These are phyloP conservation scores for Phoma sp. DNA, from an alignment of 2,329 filamentous ascomycete species.

Conservation along the genomic window DNA sequence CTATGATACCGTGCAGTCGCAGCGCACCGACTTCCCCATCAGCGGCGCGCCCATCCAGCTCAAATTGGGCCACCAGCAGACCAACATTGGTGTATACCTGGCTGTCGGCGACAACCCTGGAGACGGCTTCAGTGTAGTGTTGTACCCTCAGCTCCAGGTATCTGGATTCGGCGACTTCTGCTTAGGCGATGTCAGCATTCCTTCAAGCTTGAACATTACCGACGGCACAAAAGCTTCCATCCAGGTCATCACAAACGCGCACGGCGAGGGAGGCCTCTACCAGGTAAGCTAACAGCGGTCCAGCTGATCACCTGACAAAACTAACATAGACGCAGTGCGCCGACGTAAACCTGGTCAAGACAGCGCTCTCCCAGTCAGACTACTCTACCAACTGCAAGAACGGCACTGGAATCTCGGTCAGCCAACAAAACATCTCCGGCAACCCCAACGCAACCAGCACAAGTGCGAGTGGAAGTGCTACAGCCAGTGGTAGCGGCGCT, in stretches of 20 bases:
- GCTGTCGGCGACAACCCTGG: constrained; percentile 59
- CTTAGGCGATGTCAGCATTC: constrained; percentile 64
- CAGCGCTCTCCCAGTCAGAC: constrained; percentile 55
- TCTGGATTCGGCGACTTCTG: constrained; percentile 70
- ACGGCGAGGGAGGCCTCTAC: constrained; percentile 68
- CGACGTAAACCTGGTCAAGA: constrained; percentile 70
- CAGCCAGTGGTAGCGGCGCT: constrained; percentile 16
- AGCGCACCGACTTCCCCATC: constrained; percentile 58
- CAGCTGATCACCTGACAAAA: constrained; percentile 1
- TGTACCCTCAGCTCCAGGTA: constrained; percentile 67
- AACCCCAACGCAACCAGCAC: constrained; percentile 56
- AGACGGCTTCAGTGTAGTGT: constrained; percentile 71
- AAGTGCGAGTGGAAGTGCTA: constrained; percentile 29
- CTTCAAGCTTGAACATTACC: constrained; percentile 56
- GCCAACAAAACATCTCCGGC: constrained; percentile 47
- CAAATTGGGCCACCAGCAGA: constrained; percentile 59
- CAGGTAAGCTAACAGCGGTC: constrained; percentile 52
- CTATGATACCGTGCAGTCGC: constrained; percentile 50
- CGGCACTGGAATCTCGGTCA: constrained; percentile 61
- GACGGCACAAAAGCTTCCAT: constrained; percentile 71
- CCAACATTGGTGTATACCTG: constrained; percentile 61
- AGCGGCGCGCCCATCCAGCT: constrained; percentile 60
- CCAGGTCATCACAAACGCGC: constrained; percentile 71
- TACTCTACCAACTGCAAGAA: constrained; percentile 62
- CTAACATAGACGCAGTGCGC: constrained; percentile 62